Evolutionary conservation across 2,329 filamentous ascomycete species (phyloP).

Genomic region (Aphanocladium album): DNA sequence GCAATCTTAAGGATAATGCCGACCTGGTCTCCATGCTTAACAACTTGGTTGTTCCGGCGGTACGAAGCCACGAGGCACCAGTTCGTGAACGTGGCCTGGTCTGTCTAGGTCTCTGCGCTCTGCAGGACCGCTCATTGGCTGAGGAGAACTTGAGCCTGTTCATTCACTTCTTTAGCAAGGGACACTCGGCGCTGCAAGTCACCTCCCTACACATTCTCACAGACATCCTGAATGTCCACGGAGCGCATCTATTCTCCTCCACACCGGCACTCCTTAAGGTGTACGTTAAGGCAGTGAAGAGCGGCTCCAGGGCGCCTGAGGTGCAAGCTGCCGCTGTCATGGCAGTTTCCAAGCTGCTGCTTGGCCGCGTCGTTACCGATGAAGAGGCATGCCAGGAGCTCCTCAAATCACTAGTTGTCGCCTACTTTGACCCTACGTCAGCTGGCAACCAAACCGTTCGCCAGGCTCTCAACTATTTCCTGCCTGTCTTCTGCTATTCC

Average conservation of each 20-base stretch:
- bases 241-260: slow-evolving; percentile 65
- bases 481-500: slow-evolving; percentile 91
- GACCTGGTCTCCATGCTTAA: slow-evolving; percentile 97
- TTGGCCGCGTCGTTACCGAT: slow-evolving; percentile 73
- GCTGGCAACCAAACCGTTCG: slow-evolving; percentile 74
- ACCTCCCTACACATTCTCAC: slow-evolving; percentile 88
- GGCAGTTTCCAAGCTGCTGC: slow-evolving; percentile 78
- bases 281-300: slow-evolving; percentile 77
- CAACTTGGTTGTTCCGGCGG: slow-evolving; percentile 91
- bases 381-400: slow-evolving; percentile 63
- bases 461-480: slow-evolving; percentile 86
- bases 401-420: slow-evolving; percentile 76
- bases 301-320: slow-evolving; percentile 60
- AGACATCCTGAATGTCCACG: slow-evolving; percentile 87
- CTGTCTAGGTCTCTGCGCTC: slow-evolving; percentile 83
- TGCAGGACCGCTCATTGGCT: slow-evolving; percentile 86
- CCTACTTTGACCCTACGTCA: slow-evolving; percentile 86
- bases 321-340: slow-evolving; percentile 79
- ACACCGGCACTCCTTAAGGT: slow-evolving; percentile 73
- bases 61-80: slow-evolving; percentile 86
- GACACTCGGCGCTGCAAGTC: slow-evolving; percentile 82
- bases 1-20: slow-evolving; percentile 81
- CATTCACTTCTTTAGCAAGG: slow-evolving; percentile 92
- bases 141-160: slow-evolving; percentile 90
- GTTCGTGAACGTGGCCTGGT: slow-evolving; percentile 86